Percentiles rank a stretch among this genome's conserved stretches.
Evolutionary conservation across 176 grass and related monocot genomes (phyloP).

Genomic region (Pontederia crassipes): DNA sequence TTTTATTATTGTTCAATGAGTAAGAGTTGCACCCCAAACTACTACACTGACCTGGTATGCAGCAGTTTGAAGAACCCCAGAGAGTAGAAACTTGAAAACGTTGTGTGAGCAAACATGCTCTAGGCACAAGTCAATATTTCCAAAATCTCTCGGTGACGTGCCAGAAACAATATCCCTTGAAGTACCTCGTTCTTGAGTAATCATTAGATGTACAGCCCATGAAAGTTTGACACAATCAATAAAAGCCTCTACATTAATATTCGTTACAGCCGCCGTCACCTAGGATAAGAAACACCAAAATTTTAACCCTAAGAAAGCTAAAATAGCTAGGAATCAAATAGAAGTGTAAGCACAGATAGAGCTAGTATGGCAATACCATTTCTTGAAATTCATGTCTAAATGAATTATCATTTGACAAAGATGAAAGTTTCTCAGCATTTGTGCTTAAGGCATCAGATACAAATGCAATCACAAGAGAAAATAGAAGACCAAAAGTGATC

Average conservation of each 20-base stretch:
- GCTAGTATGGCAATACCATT: slow-evolving; percentile 37
- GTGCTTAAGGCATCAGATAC: slow-evolving; percentile 72
- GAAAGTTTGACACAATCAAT: slow-evolving; percentile 68
- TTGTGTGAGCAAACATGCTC: slow-evolving; percentile 67
- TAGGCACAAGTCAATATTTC: slow-evolving; percentile 58
- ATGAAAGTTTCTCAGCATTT: slow-evolving; percentile 32
- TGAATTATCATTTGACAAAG: slow-evolving; percentile 50
- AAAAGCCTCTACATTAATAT: slow-evolving; percentile 56
- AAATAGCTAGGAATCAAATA: not conserved
- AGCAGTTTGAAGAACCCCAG: slow-evolving; percentile 56
- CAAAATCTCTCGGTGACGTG: slow-evolving; percentile 31
- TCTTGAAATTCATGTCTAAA: slow-evolving; percentile 88
- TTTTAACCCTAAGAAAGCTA: not conserved
- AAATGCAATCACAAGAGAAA: slow-evolving; percentile 68
- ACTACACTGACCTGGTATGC: slow-evolving; percentile 61
- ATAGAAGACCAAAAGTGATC: slow-evolving; percentile 63
- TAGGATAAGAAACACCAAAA: slow-evolving; percentile 23
- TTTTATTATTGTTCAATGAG: not conserved
- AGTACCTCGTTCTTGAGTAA: slow-evolving; percentile 63
- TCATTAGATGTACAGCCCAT: slow-evolving; percentile 81
- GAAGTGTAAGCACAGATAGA: not conserved
- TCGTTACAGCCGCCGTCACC: slow-evolving; percentile 62
- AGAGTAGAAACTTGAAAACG: slow-evolving; percentile 58
- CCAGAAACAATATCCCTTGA: slow-evolving; percentile 35
- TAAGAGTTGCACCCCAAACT: not conserved